A percentile compares a stretch with the other conserved stretches of the same genome.
phyloP scores from a whole-genome alignment of 768 basidiomycete species.

The Termitomyces sp. region DNA sequence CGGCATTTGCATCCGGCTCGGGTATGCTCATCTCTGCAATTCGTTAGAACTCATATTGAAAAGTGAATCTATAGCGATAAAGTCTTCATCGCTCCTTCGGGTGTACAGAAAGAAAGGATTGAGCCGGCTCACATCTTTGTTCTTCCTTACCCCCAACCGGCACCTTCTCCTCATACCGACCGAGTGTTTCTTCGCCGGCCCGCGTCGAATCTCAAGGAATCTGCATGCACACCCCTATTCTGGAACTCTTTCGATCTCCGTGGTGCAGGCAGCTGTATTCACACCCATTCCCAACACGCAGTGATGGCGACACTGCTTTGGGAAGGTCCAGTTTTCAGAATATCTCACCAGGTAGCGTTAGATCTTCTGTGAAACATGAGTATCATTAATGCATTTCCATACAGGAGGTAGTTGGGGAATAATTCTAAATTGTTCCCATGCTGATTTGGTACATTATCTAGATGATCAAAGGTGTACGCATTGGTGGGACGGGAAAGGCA shows the following conservation, averaged over 20 bases:
- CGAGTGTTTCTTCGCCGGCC: constrained; percentile 78
- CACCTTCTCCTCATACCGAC: constrained; percentile 57
- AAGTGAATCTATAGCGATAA: constrained; percentile 43
- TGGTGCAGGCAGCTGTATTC: constrained; percentile 80
- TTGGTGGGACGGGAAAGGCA: constrained; percentile 69
- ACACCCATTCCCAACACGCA: constrained; percentile 87
- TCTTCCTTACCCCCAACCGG: constrained; percentile 66
- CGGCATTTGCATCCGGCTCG: constrained; percentile 69
- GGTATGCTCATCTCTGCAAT: constrained; percentile 31
- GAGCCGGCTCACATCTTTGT: constrained; percentile 83
- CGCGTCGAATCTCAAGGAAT: constrained; percentile 66
- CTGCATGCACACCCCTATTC: constrained; percentile 85
- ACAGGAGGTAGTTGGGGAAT: constrained; percentile 33
- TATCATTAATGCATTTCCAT: constrained; percentile 2
- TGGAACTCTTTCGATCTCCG: constrained; percentile 87
- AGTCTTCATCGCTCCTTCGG: constrained; percentile 84
- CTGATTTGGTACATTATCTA: constrained; percentile 22
- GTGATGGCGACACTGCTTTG: constrained; percentile 85
- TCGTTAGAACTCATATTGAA: background rate
- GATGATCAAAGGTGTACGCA: constrained; percentile 90
- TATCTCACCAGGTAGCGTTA: constrained; percentile 69
- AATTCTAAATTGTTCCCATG: background rate
- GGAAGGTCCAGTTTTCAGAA: constrained; percentile 62
- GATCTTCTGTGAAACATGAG: background rate
- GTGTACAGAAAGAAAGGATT: constrained; percentile 89